These are phyloP conservation scores for Clonostachys rosea DNA, from an alignment of 2,329 filamentous ascomycete genomes.

Conservation along the genomic window DNA sequence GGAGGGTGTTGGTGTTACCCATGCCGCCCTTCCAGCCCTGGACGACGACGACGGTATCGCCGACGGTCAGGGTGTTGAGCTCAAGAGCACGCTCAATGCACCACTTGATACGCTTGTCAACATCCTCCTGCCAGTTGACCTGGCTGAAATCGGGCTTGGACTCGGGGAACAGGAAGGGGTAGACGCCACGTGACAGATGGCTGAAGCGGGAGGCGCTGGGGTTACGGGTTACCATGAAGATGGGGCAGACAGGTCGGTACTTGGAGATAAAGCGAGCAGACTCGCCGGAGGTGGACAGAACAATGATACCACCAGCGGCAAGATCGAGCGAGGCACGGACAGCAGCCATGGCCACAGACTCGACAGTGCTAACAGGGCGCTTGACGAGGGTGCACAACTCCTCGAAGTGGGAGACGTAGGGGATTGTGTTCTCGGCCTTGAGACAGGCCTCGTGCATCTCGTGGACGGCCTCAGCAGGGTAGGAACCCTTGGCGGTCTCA, in stretches of 20 bases:
- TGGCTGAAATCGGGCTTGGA: conserved; percentile 90
- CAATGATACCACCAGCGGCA: conserved; percentile 92
- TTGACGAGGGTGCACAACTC: conserved; percentile 82
- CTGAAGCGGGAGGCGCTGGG: conserved; percentile 79
- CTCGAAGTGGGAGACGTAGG: conserved; percentile 94
- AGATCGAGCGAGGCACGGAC: conserved; percentile 94
- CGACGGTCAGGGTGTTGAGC: conserved; percentile 69
- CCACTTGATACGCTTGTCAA: conserved; percentile 97
- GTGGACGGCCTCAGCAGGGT: conserved; percentile 84
- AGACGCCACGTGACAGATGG: conserved; percentile 96
- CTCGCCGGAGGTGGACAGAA: conserved; percentile 91
- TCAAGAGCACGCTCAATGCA: conserved; percentile 82
- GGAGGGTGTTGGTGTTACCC: conserved; percentile 83
- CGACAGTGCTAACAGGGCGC: conserved; percentile 80
- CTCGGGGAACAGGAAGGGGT: conserved; percentile 93
- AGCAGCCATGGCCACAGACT: conserved; percentile 96
- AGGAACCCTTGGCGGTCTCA: conserved; percentile 96
- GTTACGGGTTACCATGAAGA: conserved; percentile 98
- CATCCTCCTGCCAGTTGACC: conserved; percentile 97
- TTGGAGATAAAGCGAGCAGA: conserved; percentile 95
- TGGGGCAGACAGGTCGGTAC: conserved; percentile 97
- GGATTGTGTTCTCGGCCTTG: conserved; percentile 94
- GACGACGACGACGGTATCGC: conserved; percentile 75
- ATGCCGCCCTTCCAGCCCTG: conserved; percentile 90
- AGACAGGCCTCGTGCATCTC: conserved; percentile 99